A percentile compares a stretch with the other conserved stretches of the same genome.
These are phyloP conservation scores for Parascedosporium putredinis DNA, from an alignment of 2,329 filamentous ascomycete species.

Conservation along the genomic window DNA sequence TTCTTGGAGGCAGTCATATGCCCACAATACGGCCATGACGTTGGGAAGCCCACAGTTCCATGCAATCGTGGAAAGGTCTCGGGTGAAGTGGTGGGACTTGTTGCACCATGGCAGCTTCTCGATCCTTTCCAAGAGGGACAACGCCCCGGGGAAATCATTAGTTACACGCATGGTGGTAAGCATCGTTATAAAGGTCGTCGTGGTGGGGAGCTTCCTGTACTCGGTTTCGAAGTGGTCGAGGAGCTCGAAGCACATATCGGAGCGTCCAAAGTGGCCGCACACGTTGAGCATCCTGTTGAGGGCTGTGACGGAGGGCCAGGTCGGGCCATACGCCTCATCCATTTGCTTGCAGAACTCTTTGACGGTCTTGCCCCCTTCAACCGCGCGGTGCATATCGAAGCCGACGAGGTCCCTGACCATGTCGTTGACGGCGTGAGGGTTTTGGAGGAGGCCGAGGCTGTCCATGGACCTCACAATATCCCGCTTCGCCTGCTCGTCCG, in stretches of 20 bases:
- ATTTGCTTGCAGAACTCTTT: constrained; percentile 29
- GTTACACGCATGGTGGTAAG: background rate
- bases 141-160: background rate
- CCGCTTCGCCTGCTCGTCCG: constrained; percentile 43
- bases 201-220: constrained; percentile 2
- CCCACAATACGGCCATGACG: constrained; percentile 22
- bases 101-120: background rate
- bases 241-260: constrained; percentile 1
- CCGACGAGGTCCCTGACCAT: constrained; percentile 32
- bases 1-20: constrained; percentile 19
- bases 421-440: constrained; percentile 22
- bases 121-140: background rate
- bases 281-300: constrained; percentile 30
- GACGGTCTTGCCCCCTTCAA: constrained; percentile 23
- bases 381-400: constrained; percentile 31
- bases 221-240: background rate
- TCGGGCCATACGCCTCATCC: constrained; percentile 30
- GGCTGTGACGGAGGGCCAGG: constrained; percentile 30
- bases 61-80: constrained; percentile 1
- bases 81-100: background rate
- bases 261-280: constrained; percentile 27
- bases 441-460: constrained; percentile 29
- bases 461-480: constrained; percentile 37
- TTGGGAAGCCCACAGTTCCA: constrained; percentile 14
- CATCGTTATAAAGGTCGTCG: constrained; percentile 8